Evolutionary conservation across 805 yeast species (phyloP).

Genomic region (Candida odintsovae): DNA sequence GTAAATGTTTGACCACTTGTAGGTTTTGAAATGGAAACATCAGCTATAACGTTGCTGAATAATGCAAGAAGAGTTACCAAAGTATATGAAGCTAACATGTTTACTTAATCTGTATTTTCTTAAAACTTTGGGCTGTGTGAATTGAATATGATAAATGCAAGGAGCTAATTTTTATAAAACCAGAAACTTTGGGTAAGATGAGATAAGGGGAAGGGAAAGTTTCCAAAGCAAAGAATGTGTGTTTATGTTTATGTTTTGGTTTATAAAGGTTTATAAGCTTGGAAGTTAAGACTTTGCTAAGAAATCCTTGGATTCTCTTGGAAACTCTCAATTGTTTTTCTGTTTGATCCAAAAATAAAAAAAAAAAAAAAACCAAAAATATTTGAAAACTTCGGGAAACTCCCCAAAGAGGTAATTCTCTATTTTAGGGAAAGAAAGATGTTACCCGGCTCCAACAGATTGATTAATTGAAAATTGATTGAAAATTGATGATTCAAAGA

Average conservation of each 20-base stretch:
- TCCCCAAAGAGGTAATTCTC: neutral
- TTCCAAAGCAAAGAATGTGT: too few species aligned
- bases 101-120: neutral
- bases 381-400: too few species aligned
- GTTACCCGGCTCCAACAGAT: neutral
- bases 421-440: neutral
- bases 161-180: neutral
- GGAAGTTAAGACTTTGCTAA: too few species aligned
- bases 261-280: neutral
- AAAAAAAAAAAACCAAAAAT: too few species aligned
- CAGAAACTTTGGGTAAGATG: too few species aligned
- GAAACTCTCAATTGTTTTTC: too few species aligned
- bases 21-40: constrained; percentile 26
- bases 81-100: neutral
- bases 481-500: too few species aligned
- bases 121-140: neutral
- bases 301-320: too few species aligned
- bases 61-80: neutral
- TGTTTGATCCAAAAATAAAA: neutral
- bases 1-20: constrained; percentile 12
- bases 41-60: constrained; percentile 7
- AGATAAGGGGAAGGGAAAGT: too few species aligned
- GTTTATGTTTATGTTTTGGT: too few species aligned
- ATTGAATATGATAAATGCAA: neutral
- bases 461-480: too few species aligned